Evolutionary conservation across 2,329 filamentous ascomycete genomes (phyloP).

Genomic region (Tolypocladium tundrense): DNA sequence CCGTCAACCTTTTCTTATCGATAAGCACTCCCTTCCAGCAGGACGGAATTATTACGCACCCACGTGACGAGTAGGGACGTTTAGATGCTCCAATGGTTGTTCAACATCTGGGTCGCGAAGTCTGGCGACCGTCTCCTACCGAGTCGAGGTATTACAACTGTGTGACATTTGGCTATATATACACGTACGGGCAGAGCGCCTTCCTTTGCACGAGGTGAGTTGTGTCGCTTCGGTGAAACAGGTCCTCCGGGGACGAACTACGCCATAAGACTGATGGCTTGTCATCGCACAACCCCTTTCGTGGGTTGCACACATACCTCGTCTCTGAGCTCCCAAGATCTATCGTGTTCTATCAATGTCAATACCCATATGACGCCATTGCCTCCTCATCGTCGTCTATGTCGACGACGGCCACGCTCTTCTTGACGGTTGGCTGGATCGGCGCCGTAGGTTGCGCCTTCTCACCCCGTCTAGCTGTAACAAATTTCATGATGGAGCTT

Average conservation of each 20-base stretch:
- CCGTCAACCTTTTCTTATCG: neutral
- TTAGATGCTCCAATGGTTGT: no score
- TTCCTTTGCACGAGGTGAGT: neutral
- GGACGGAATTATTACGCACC: neutral
- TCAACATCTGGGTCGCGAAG: neutral
- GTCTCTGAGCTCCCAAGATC: neutral
- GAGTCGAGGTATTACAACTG: neutral
- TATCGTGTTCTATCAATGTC: neutral
- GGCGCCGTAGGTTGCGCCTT: neutral
- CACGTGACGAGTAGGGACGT: neutral
- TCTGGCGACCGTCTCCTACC: neutral
- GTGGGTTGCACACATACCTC: neutral
- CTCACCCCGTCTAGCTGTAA: conserved; percentile 22
- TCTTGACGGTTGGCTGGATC: conserved; percentile 6
- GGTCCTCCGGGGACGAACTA: neutral
- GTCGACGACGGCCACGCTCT: conserved; percentile 13
- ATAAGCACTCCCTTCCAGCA: neutral
- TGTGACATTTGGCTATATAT: neutral
- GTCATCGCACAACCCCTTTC: neutral
- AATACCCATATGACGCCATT: conserved; percentile 23
- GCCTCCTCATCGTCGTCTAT: conserved; percentile 41
- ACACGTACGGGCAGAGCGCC: neutral
- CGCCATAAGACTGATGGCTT: neutral
- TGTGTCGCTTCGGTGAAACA: neutral
- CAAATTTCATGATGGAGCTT: conserved; percentile 28